Conservation (phyloP, 1,284 basidiomycete species). For the Limonomyces culmigenus region DNA sequence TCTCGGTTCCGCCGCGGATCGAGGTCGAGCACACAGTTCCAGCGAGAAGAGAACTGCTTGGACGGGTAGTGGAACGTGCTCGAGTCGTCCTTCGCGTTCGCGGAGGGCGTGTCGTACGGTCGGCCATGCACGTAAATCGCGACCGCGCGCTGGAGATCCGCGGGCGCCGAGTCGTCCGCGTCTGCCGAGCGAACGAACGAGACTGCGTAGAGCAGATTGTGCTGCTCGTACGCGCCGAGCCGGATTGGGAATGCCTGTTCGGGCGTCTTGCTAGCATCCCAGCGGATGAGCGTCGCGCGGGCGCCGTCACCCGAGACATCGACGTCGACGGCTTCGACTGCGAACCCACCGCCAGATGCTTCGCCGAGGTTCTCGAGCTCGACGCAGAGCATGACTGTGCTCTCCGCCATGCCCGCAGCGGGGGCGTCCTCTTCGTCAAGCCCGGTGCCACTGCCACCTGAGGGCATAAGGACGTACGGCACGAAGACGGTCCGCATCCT, state of each 20-base stretch:
- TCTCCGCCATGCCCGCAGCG: constrained; percentile 62
- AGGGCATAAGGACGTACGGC: constrained; percentile 52
- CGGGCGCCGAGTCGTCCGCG: constrained; percentile 19
- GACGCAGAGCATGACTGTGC: constrained; percentile 72
- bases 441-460: constrained; percentile 13
- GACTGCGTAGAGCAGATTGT: constrained; percentile 76
- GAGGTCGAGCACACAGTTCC: constrained; percentile 79
- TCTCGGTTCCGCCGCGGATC: constrained; percentile 19
- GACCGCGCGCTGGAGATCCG: constrained; percentile 55
- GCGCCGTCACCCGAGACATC: constrained; percentile 62
- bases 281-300: constrained; percentile 48
- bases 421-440: constrained; percentile 34
- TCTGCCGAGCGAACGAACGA: constrained; percentile 51
- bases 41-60: constrained; percentile 57
- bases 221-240: constrained; percentile 58
- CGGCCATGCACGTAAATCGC: constrained; percentile 63
- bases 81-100: not conserved
- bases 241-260: constrained; percentile 47
- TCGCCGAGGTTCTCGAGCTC: constrained; percentile 68
- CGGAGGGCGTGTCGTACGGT: constrained; percentile 23
- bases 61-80: constrained; percentile 36
- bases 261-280: constrained; percentile 30
- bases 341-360: constrained; percentile 38
- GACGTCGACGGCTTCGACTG: constrained; percentile 57
- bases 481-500: constrained; percentile 82